Conservation (phyloP, 2,329 filamentous ascomycete genomes). For the Xylariaceae sp. region DNA sequence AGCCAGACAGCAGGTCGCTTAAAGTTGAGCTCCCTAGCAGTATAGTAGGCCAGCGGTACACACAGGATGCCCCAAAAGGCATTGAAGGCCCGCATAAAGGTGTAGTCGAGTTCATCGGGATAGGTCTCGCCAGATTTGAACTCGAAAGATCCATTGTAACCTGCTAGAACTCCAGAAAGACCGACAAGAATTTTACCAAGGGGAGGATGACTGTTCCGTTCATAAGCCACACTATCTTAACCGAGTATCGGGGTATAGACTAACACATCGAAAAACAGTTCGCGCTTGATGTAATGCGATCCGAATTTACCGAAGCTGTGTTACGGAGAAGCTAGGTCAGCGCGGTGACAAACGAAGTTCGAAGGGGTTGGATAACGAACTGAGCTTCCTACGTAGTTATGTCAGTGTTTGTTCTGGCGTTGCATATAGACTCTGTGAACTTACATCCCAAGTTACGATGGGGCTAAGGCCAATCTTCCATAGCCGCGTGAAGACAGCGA, state of each 20-base stretch:
- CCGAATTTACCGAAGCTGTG: conserved; percentile 92
- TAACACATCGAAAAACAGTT: conserved; percentile 91
- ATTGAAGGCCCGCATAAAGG: conserved; percentile 98
- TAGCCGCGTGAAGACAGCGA: conserved; percentile 68
- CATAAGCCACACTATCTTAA: conserved; percentile 22
- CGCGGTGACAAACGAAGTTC: conserved; percentile 20
- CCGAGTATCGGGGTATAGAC: conserved; percentile 29
- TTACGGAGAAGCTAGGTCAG: conserved; percentile 31
- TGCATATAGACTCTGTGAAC: conserved; percentile 12
- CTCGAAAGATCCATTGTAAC: conserved; percentile 98
- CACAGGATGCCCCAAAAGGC: conserved; percentile 91
- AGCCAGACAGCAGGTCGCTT: conserved; percentile 89
- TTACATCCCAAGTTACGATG: conserved; percentile 66
- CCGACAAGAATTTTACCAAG: conserved; percentile 98
- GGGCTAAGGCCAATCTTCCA: conserved; percentile 71
- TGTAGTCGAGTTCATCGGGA: conserved; percentile 91
- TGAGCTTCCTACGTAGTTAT: conserved; percentile 53
- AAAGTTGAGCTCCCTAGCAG: conserved; percentile 87
- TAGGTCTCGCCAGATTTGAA: conserved; percentile 99
- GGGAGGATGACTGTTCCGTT: conserved; percentile 64
- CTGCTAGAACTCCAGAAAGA: conserved; percentile 91
- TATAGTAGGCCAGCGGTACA: conserved; percentile 93
- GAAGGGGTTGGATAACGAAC: conserved; percentile 45
- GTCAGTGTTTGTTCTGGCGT: conserved; percentile 16
- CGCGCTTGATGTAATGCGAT: conserved; percentile 97